These are phyloP conservation scores for Nigrospora sphaerica DNA, from an alignment of 2,329 filamentous ascomycete species.

Conservation along the genomic window DNA sequence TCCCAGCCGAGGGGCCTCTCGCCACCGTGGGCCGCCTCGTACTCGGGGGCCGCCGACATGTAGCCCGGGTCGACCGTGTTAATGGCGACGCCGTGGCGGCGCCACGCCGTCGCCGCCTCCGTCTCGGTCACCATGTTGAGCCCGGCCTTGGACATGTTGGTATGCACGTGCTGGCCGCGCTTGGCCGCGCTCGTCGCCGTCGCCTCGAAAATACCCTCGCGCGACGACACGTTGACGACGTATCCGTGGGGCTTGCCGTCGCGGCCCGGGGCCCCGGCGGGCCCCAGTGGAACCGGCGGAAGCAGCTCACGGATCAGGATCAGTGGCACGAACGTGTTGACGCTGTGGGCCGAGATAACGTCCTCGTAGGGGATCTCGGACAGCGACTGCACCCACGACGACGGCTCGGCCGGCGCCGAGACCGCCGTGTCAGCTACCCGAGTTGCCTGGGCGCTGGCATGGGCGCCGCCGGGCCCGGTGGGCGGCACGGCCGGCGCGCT, in stretches of 20 bases:
- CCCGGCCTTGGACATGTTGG: conserved; percentile 31
- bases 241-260: conserved; percentile 10
- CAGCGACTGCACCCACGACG: conserved; percentile 26
- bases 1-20: conserved; percentile 27
- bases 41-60: conserved; percentile 27
- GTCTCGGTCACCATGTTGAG: conserved; percentile 34
- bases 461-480: no score
- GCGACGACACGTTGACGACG: conserved; percentile 26
- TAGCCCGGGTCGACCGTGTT: conserved; percentile 30
- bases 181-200: conserved; percentile 12
- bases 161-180: conserved; percentile 26
- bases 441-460: no score
- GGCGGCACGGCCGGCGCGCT: no score
- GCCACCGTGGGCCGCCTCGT: conserved; percentile 10
- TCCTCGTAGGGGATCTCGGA: conserved; percentile 30
- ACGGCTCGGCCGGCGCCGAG: conserved; percentile 5
- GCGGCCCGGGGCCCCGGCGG: no score
- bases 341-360: conserved; percentile 26
- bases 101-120: conserved; percentile 23
- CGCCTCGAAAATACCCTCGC: conserved; percentile 26
- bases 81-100: conserved; percentile 21
- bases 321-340: conserved; percentile 29
- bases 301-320: conserved; percentile 29
- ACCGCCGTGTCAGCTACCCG: no score
- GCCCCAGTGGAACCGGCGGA: conserved; percentile 14